Evolutionary conservation across 1,139 yeast species (phyloP), one percentile per base, ranked within the genome.

Genomic region (Meyerozyma smithsonii): DNA sequence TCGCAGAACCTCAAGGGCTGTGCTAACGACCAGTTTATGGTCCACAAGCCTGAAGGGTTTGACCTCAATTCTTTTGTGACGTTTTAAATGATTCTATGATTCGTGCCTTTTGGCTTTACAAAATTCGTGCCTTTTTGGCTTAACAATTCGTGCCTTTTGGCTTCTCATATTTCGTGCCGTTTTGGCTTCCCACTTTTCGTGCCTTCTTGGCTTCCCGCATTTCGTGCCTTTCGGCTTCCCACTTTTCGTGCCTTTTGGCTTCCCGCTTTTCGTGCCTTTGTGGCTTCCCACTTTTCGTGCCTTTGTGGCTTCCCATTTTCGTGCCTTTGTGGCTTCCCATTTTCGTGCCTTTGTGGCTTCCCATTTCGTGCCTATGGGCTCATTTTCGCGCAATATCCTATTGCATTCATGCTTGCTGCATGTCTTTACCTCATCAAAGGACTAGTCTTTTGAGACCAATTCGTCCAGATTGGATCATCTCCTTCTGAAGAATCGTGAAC

Each of bases 1-100:
- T 18, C 21, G 20, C 12, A 14, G 10, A 11, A n/a, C 21, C 43
- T 42, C 36, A 39, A 38, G 19, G 42, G 45, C 36, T 55, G 59
- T 37, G 59, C 57, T 15, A 46, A 54, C 36, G 58, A 56, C 39
- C 59, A 56, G 36, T 57, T 56, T 42, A 49, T 62, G 37, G 40
- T 42, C 34, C 58, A 50, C 32, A 60, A 52, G 39, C 61, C 53
- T 34, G 64, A 61, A 5, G 67, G 60, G 15, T 59, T 64, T 41
- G 67, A 62, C 47, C 55, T 64, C 37, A 52, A 55, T 46, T 53
- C 60, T 14, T 64, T 63, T 45, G 60, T 64, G 35, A 52, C 63
- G 19, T 51, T 58, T 26, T 61, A 47, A 38, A 42, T 25, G 6
- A 23, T 5, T 23, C 12, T 38, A 28, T 35, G 5, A 5, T 32